Evolutionary conservation across 1,284 basidiomycete genomes (phyloP).

Genomic region (Phenoliferia sp.): DNA sequence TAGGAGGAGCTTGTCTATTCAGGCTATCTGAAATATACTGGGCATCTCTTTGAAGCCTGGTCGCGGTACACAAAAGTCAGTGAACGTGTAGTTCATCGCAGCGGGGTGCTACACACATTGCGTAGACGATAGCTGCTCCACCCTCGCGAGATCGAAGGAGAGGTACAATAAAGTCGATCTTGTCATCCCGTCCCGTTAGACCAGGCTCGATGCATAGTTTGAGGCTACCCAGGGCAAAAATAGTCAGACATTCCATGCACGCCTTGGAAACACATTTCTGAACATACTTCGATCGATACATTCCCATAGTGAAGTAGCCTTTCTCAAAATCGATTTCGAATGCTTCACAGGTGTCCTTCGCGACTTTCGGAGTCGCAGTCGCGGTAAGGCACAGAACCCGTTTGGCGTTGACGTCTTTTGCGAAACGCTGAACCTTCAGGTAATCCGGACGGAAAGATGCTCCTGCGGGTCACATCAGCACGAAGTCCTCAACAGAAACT

Average conservation of each 20-base stretch:
- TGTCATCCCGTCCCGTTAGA: background rate
- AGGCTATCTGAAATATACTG: too few species aligned
- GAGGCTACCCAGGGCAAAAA: background rate
- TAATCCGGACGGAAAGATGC: background rate
- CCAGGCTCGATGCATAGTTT: background rate
- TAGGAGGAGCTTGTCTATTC: background rate
- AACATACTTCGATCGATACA: background rate
- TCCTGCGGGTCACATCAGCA: too few species aligned
- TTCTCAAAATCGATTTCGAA: background rate
- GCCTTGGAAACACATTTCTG: too few species aligned
- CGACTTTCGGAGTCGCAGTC: background rate
- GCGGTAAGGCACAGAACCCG: background rate
- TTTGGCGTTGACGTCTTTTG: background rate
- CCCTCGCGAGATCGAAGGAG: background rate
- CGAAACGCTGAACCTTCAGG: background rate
- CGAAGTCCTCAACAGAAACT: too few species aligned
- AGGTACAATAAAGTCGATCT: background rate
- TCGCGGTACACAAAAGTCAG: too few species aligned
- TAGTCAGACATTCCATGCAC: too few species aligned
- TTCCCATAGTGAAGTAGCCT: background rate
- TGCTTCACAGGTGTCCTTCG: background rate
- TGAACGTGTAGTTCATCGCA: too few species aligned
- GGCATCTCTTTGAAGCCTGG: too few species aligned
- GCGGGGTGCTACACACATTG: too few species aligned
- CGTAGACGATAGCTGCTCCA: background rate